These are phyloP conservation scores for Domatiomyces globalis DNA, from an alignment of 2,329 filamentous ascomycete genomes.

Conservation along the genomic window DNA sequence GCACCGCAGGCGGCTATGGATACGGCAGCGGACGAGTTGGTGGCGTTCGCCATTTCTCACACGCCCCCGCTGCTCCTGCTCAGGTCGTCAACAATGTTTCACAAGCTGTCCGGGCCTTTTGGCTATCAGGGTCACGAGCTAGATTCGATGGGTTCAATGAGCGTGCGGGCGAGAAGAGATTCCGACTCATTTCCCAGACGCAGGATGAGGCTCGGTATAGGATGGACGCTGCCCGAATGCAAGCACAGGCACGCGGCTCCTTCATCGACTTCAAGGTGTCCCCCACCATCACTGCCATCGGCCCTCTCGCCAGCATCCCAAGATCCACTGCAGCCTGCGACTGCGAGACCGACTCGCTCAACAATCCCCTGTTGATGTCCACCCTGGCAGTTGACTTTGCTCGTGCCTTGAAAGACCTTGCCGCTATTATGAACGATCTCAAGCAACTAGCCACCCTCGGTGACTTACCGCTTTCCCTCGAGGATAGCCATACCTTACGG, in stretches of 20 bases:
- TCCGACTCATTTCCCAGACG: constrained; percentile 58
- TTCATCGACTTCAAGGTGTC: constrained; percentile 79
- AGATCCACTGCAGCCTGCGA: constrained; percentile 16
- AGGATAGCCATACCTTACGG: constrained; percentile 52
- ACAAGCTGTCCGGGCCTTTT: constrained; percentile 78
- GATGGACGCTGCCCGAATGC: constrained; percentile 37
- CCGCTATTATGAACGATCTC: constrained; percentile 65
- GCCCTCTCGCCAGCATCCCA: constrained; percentile 41
- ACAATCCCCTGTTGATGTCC: constrained; percentile 72
- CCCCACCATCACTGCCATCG: constrained; percentile 80
- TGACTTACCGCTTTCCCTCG: constrained; percentile 66
- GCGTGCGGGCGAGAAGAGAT: constrained; percentile 58
- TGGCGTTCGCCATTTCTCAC: constrained; percentile 76
- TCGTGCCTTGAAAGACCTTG: constrained; percentile 69
- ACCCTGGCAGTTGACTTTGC: constrained; percentile 78
- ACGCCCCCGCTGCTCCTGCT: constrained; percentile 68
- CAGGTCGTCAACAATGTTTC: constrained; percentile 95
- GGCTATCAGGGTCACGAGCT: constrained; percentile 76
- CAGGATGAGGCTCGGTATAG: constrained; percentile 60
- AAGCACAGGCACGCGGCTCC: constrained; percentile 49
- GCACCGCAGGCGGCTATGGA: constrained; percentile 81
- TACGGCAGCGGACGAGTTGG: constrained; percentile 54
- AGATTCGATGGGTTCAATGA: constrained; percentile 67
- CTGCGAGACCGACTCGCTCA: constrained; percentile 43
- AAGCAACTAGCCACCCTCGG: constrained; percentile 63